Evolutionary conservation across 192 early-diverging fungal genomes (phyloP).

Genomic region (Podila minutissima): DNA sequence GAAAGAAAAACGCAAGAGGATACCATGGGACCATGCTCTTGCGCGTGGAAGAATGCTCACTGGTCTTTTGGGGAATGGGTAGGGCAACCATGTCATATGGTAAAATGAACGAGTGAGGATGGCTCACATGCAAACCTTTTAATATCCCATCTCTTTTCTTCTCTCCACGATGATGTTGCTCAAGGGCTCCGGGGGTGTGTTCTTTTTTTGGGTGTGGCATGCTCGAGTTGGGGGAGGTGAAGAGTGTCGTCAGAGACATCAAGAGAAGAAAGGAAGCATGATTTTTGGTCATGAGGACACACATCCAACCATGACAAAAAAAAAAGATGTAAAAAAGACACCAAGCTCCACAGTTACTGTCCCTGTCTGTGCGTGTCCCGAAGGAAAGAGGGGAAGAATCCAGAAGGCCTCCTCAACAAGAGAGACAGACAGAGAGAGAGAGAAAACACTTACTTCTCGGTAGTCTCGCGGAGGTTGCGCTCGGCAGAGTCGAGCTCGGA

Average conservation of each 20-base stretch:
- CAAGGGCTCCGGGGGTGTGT: not conserved
- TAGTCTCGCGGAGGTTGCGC: constrained; percentile 59
- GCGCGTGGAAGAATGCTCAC: too few species aligned
- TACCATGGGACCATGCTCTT: too few species aligned
- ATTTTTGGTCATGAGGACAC: constrained; percentile 1
- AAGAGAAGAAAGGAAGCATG: too few species aligned
- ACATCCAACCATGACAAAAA: not conserved
- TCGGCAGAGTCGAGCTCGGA: constrained; percentile 38
- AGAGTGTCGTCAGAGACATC: too few species aligned
- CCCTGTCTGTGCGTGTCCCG: too few species aligned
- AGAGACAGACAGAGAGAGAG: constrained; percentile 4
- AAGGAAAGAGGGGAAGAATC: not conserved
- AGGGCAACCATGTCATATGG: too few species aligned
- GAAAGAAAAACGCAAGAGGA: not conserved
- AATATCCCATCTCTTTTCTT: too few species aligned
- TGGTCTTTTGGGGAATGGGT: too few species aligned
- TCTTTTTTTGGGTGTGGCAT: too few species aligned
- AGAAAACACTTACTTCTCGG: constrained; percentile 69
- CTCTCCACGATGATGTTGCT: constrained; percentile 2
- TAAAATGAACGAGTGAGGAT: too few species aligned
- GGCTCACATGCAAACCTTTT: too few species aligned
- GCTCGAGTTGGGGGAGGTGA: too few species aligned
- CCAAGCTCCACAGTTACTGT: not conserved
- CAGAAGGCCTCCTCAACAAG: not conserved
- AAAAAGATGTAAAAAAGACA: not conserved